These are phyloP conservation scores for Talaromyces nanjingensis DNA, from an alignment of 495 filamentous ascomycete genomes.

Conservation along the genomic window DNA sequence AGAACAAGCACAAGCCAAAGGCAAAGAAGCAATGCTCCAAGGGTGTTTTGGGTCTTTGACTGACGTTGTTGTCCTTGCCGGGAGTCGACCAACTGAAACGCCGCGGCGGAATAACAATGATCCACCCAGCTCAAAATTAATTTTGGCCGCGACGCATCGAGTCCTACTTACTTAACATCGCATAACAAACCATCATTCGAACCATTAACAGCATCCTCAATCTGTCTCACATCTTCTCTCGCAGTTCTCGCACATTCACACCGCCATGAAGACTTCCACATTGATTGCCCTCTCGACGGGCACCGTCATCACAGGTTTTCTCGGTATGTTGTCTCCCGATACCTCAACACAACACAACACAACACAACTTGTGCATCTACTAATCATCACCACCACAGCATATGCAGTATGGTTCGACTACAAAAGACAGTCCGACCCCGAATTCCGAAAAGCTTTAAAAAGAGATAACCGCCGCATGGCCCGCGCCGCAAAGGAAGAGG, in stretches of 20 bases:
- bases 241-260: conserved; percentile 9
- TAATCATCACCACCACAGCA: conserved; percentile 29
- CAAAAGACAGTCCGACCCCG: conserved; percentile 75
- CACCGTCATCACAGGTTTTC: conserved; percentile 63
- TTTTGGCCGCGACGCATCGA: conserved; percentile 15
- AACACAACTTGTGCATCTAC: background rate
- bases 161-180: conserved; percentile 13
- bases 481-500: conserved; percentile 69
- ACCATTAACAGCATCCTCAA: background rate
- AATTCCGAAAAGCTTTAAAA: conserved; percentile 80
- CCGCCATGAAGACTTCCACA: conserved; percentile 57
- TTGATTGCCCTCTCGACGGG: conserved; percentile 68
- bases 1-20: no score
- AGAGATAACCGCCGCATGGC: conserved; percentile 72
- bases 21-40: no score
- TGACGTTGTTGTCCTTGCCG: background rate
- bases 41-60: no score
- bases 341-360: background rate
- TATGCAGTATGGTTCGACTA: conserved; percentile 96
- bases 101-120: conserved; percentile 37
- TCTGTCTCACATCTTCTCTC: background rate
- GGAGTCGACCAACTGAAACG: conserved; percentile 20
- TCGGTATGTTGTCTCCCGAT: conserved; percentile 49
- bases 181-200: conserved; percentile 1
- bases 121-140: conserved; percentile 36